A percentile compares a stretch with the other conserved stretches of the same genome.
These are phyloP conservation scores for Backusella westeae DNA, from an alignment of 192 early-diverging fungal species.

Conservation along the genomic window DNA sequence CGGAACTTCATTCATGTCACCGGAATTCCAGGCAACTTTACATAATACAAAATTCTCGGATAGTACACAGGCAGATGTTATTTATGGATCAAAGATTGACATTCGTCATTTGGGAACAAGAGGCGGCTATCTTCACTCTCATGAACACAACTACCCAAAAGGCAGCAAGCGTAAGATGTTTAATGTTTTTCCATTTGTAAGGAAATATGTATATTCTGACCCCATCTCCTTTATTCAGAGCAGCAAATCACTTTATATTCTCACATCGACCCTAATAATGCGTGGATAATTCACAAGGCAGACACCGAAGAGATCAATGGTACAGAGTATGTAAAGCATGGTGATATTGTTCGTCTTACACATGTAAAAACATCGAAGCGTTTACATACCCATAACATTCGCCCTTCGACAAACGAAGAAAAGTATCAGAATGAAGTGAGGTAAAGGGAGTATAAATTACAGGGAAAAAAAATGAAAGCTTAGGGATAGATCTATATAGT, in stretches of 20 bases:
- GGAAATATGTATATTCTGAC: not conserved
- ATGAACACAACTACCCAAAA: conserved; percentile 65
- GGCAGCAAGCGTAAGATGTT: conserved; percentile 70
- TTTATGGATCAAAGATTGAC: conserved; percentile 64
- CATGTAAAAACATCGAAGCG: conserved; percentile 61
- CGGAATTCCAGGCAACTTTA: conserved; percentile 87
- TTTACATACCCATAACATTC: conserved; percentile 70
- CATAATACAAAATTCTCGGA: not conserved
- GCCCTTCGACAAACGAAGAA: conserved; percentile 63
- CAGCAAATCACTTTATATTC: conserved; percentile 84
- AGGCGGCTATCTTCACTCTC: conserved; percentile 85
- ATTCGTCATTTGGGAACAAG: conserved; percentile 72
- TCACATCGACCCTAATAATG: conserved; percentile 86
- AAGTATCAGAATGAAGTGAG: conserved; percentile 79
- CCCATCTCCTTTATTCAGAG: conserved; percentile 32
- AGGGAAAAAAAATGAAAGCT: not conserved
- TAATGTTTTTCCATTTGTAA: not conserved
- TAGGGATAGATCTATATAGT: conserved; percentile 5
- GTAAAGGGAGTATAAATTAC: conserved; percentile 15
- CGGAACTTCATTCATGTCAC: conserved; percentile 95
- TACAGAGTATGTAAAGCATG: conserved; percentile 64
- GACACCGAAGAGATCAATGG: conserved; percentile 23
- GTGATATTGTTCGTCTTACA: conserved; percentile 75
- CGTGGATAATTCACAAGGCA: conserved; percentile 65
- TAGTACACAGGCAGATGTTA: conserved; percentile 52